A percentile compares a stretch with the other conserved stretches of the same genome.
Conservation (phyloP, 2,329 filamentous ascomycete genomes). For the Monascus ruber region DNA sequence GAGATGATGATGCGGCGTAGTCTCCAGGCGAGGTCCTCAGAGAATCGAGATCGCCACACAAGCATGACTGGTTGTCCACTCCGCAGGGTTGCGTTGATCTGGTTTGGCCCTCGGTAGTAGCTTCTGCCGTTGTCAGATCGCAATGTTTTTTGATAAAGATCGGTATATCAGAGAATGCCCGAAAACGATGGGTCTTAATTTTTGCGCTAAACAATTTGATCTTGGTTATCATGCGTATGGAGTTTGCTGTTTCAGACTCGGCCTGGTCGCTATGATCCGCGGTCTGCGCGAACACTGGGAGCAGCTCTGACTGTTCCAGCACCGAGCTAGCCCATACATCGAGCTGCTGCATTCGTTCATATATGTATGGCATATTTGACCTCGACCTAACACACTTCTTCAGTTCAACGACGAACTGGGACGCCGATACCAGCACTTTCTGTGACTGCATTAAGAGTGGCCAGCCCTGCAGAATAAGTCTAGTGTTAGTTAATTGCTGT, state of each 20-base stretch:
- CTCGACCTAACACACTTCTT: slow-evolving; percentile 27
- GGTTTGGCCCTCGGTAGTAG: slow-evolving; percentile 4
- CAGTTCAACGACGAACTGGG: slow-evolving; percentile 30
- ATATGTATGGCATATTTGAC: slow-evolving; percentile 26
- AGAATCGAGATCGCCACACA: slow-evolving; percentile 17
- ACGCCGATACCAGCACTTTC: slow-evolving; percentile 31
- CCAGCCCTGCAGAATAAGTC: slow-evolving; percentile 26
- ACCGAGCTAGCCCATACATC: slow-evolving; percentile 29
- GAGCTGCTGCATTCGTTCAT: slow-evolving; percentile 32
- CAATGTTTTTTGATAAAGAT: slow-evolving; percentile 36
- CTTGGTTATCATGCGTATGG: slow-evolving; percentile 30
- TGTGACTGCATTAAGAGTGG: slow-evolving; percentile 31
- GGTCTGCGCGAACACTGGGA: slow-evolving; percentile 12
- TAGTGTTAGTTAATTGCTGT: slow-evolving; percentile 2
- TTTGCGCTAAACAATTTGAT: slow-evolving; percentile 36
- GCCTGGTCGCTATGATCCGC: slow-evolving; percentile 15
- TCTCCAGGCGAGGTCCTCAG: slow-evolving; percentile 18
- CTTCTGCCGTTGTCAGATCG: slow-evolving; percentile 26
- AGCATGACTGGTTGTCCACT: slow-evolving; percentile 21
- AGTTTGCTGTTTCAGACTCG: slow-evolving; percentile 28
- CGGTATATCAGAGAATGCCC: slow-evolving; percentile 35
- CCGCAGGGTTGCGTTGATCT: slow-evolving; percentile 8
- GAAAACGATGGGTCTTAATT: slow-evolving; percentile 36
- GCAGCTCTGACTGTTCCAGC: slow-evolving; percentile 23
- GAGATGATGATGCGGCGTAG: slow-evolving; percentile 20